Base-by-base conservation (phyloP, 495 filamentous ascomycete genomes). In the Daldinia childiae region DNA sequence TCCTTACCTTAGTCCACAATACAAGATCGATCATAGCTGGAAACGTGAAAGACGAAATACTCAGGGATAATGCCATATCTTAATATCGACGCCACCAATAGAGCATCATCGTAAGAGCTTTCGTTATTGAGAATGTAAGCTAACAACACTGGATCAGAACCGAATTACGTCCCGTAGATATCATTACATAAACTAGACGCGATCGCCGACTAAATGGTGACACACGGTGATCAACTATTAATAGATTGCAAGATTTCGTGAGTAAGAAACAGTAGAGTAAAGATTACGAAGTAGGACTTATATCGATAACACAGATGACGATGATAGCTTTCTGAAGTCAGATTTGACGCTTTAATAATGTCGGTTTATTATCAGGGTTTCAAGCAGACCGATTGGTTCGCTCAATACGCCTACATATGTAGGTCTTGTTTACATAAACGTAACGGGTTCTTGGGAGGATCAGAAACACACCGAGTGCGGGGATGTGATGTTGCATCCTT, bases 391-490 rank as follows among this genome's bases (percentile, higher is more conserved):
- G 43, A 48, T 48, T 48, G 19, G 43, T 21, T 24, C 43, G 43
- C 43, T 12, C 43, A 6, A 48, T 48, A 45, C 41, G 4, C 41
- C 41, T 45, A 45, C 41, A 45, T 45, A 45, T 3, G 3, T 34
- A 36, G 34, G 9, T 24, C 43, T 24, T 12, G 32, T 15, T 48
- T 12, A n/a, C n/a, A n/a, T n/a, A 48, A 41, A 12, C 21, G 17
- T 51, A 3, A 36, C 34, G 34, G 34, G 34, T 15, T 17, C 7
- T 8, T 30, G 50, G 24, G 24, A 54, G 50, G 24, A 54, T 54
- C 15, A 29, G 50, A 30, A 54, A 54, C 21, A 38, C 30, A 38
- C 55, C 30, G 30, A 58, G 50, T 54, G 50, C 50, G 50, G 50
- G 27, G 50, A 29, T 54, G 15, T 17, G 15, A 30, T 15, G 50